Conservation (phyloP, 495 filamentous ascomycete species). For the Penicillium salamii region DNA sequence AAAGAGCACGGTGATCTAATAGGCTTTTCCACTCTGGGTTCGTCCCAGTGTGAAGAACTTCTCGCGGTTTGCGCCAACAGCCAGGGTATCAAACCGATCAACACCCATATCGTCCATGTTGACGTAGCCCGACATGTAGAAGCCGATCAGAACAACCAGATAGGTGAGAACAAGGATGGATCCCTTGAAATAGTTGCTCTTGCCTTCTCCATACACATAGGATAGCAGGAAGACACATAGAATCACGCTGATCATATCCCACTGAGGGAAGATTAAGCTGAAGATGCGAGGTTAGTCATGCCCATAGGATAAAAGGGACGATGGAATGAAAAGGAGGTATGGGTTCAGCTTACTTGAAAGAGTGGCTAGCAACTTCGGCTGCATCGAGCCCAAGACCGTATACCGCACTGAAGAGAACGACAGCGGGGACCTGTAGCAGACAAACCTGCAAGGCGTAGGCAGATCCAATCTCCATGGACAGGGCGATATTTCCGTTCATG, state of each 20-base stretch:
- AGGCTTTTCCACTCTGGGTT: constrained; percentile 30
- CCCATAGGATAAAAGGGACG: too few relatives aligned
- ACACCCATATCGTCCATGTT: constrained; percentile 57
- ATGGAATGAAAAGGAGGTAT: neutral
- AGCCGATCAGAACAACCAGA: constrained; percentile 86
- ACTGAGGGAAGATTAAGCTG: constrained; percentile 94
- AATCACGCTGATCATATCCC: constrained; percentile 98
- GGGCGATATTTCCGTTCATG: constrained; percentile 99
- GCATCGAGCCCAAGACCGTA: constrained; percentile 48
- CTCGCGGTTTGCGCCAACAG: constrained; percentile 36
- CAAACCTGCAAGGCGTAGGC: constrained; percentile 97
- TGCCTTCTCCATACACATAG: constrained; percentile 98
- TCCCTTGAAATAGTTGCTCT: constrained; percentile 71
- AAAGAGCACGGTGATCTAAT: constrained; percentile 10
- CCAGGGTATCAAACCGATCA: constrained; percentile 69
- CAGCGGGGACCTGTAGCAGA: constrained; percentile 89
- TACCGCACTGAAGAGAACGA: constrained; percentile 86
- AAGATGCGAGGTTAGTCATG: constrained; percentile 4
- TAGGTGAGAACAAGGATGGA: constrained; percentile 93
- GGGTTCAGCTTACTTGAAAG: constrained; percentile 64
- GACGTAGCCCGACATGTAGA: constrained; percentile 79
- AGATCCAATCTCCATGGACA: constrained; percentile 98
- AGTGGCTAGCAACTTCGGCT: constrained; percentile 65
- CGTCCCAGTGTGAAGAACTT: constrained; percentile 44
- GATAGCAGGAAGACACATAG: constrained; percentile 95